Base-by-base conservation (phyloP, 805 yeast genomes). In the Schizosaccharomyces japonicus region DNA sequence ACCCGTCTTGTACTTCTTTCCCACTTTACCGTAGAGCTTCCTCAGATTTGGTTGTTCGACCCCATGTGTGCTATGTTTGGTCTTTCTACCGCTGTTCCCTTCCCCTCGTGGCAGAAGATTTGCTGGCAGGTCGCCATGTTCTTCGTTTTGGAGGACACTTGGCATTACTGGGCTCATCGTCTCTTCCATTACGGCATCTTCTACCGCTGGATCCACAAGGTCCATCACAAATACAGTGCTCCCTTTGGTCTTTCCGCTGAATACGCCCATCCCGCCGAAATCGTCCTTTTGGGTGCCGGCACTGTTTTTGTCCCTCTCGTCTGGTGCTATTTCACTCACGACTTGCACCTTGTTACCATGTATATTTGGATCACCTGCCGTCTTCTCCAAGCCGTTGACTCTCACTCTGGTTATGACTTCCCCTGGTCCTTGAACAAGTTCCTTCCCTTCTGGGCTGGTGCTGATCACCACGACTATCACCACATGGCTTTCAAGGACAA, bases 81-180 rank as follows among this genome's bases (percentile, higher is more conserved):
- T 52, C 80, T 90, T 55, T 63, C 76, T 10, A 73, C 75, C 57
- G 66, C 70, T 27, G 93, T 84, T 13, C 95, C 96, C 15, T 84
- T 87, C 71, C 95, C 96, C 47, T 58, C 72, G 11, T 56, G 66
- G 58, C 63, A 63, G 48, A 72, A 72, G 29, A 75, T 81, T 64
- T 60, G 65, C 23, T 57, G 65, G 48, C 95, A 87, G 63, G 70
- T 85, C 50, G 69, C 73, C 17, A 56, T 82, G 13, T 82, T 87
- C 66, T 87, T 87, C 62, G 70, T 81, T 40, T 63, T 80, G 52
- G 98, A 87, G 65, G 98, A 87, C 61, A 68, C 81, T 53, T 90
- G 95, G 96, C 98, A 87, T 65, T 87, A 87, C 69, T 80, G 90
- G 80, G 78, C 80, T 61, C 98, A 87, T 65, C 76, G 96, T 58